These are phyloP conservation scores for Eruca vesicaria DNA, from an alignment of 441 rosid species.

Conservation along the genomic window DNA sequence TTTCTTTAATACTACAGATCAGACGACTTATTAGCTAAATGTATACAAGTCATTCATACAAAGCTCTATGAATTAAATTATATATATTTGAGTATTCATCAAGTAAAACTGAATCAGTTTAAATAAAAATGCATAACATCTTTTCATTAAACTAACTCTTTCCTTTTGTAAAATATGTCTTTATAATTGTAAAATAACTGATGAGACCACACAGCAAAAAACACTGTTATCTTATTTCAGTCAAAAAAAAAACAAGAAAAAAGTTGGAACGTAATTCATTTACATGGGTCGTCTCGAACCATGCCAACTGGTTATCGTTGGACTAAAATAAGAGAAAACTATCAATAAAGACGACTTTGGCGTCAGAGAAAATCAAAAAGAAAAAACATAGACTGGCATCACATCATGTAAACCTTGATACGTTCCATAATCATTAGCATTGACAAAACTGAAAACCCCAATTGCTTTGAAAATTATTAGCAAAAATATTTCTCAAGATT, in stretches of 20 bases:
- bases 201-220: too few species aligned
- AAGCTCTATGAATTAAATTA: background rate
- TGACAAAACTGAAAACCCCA: conserved; percentile 4
- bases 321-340: background rate
- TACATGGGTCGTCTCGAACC: background rate
- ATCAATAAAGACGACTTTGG: conserved; percentile 1
- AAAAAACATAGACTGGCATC: background rate
- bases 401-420: conserved; percentile 2
- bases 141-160: background rate
- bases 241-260: too few species aligned
- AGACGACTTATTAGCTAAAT: background rate
- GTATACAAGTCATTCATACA: background rate
- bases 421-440: conserved; percentile 15
- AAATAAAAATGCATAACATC: background rate
- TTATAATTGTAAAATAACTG: too few species aligned
- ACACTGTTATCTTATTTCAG: too few species aligned
- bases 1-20: background rate
- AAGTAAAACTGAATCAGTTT: background rate
- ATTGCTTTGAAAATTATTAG: background rate
- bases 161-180: background rate
- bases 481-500: too few species aligned
- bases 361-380: background rate
- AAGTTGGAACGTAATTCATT: too few species aligned
- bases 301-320: background rate
- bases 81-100: background rate